Evolutionary conservation across 495 filamentous ascomycete genomes (phyloP).

Genomic region (Astrothelium subdiscretum): DNA sequence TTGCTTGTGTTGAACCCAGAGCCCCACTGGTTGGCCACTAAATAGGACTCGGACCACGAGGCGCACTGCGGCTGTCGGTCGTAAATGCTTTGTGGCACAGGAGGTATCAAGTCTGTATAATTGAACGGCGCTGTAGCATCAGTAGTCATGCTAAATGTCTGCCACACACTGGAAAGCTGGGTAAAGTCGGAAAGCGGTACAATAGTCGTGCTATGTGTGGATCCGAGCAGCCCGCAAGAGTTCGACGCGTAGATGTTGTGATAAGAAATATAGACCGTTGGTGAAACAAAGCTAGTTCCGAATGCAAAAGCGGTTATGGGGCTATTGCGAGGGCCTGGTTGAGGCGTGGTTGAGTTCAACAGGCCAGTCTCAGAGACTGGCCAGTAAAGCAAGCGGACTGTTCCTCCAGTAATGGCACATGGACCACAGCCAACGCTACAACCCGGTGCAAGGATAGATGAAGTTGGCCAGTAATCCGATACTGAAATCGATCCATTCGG

Average conservation of each 20-base stretch:
- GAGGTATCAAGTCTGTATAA: constrained; percentile 2
- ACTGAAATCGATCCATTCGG: background rate
- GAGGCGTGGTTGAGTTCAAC: constrained; percentile 2
- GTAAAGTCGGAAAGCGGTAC: background rate
- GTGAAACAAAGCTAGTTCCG: constrained; percentile 1
- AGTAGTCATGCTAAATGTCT: background rate
- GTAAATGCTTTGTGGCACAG: constrained; percentile 3
- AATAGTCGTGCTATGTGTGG: background rate
- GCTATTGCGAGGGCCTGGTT: background rate
- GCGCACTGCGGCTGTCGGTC: constrained; percentile 3
- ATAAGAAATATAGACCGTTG: constrained; percentile 5
- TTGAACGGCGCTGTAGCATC: constrained; percentile 2
- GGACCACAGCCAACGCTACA: constrained; percentile 4
- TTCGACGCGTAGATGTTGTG: constrained; percentile 1
- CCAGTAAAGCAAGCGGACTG: constrained; percentile 9
- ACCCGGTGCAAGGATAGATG: constrained; percentile 5
- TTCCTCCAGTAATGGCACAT: constrained; percentile 5
- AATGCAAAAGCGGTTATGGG: background rate
- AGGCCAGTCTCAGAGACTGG: background rate
- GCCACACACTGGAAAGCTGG: background rate
- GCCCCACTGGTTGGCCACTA: background rate
- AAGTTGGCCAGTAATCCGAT: background rate
- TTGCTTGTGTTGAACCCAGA: background rate
- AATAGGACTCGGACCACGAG: background rate
- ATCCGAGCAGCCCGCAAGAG: constrained; percentile 1